Evolutionary conservation across 2,329 filamentous ascomycete genomes (phyloP).

Genomic region (Aspergillus sergii): DNA sequence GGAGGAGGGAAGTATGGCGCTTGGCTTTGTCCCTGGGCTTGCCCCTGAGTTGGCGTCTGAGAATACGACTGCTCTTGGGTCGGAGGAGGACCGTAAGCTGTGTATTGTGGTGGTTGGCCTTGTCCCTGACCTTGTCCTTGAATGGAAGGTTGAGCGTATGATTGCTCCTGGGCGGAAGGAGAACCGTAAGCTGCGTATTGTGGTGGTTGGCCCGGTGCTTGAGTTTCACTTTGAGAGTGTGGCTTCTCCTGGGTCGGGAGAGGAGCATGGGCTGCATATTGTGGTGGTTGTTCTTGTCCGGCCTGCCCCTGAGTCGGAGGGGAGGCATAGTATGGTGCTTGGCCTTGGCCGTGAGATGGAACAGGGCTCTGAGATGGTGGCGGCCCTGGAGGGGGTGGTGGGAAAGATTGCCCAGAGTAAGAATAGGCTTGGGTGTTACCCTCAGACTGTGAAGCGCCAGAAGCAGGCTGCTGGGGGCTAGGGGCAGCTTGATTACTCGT

Average conservation of each 20-base stretch:
- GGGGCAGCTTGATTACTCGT: not conserved
- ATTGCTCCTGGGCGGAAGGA: not conserved
- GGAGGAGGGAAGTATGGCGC: constrained; percentile 2
- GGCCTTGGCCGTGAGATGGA: constrained; percentile 14
- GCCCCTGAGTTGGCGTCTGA: not conserved
- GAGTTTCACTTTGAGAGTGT: too few species aligned
- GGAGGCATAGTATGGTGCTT: constrained; percentile 39
- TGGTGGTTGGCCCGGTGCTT: not conserved
- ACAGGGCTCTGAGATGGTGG: constrained; percentile 17
- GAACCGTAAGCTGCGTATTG: not conserved
- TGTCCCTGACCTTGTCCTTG: not conserved
- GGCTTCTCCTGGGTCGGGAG: not conserved
- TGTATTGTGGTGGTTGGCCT: not conserved
- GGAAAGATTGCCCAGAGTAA: constrained; percentile 39
- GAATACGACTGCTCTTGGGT: not conserved
- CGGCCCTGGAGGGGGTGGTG: constrained; percentile 42
- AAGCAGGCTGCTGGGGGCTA: constrained; percentile 10
- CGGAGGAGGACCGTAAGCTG: too few species aligned
- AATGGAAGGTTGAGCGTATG: not conserved
- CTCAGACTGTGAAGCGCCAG: constrained; percentile 14
- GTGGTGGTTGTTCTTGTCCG: too few species aligned
- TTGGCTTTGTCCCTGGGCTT: not conserved
- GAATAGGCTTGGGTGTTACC: constrained; percentile 25
- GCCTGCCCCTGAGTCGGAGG: constrained; percentile 35
- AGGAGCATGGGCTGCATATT: not conserved